Conservation (phyloP, 2,329 filamentous ascomycete species). For the Westerdykella aurantiaca region DNA sequence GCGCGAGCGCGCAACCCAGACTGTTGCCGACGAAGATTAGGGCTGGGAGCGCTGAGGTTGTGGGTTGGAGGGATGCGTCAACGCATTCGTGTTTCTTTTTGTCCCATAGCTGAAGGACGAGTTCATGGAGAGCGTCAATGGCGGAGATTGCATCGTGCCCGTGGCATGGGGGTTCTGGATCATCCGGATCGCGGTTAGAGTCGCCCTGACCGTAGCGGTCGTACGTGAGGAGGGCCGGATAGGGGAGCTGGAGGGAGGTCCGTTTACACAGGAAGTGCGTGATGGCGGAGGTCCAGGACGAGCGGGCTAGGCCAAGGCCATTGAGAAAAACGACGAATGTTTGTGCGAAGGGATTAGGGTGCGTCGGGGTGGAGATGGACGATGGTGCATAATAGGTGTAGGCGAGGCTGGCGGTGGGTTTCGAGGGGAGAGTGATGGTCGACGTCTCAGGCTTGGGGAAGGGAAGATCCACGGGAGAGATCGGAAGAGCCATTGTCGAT, state of each 20-base stretch:
- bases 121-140: conserved; percentile 42
- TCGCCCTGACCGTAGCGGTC: conserved; percentile 56
- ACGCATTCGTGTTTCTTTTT: conserved; percentile 15
- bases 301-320: conserved; percentile 39
- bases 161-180: conserved; percentile 33
- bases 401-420: conserved; percentile 25
- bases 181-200: conserved; percentile 43
- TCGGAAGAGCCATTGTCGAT: background rate
- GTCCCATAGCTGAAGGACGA: conserved; percentile 38
- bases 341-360: conserved; percentile 30
- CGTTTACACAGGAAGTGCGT: conserved; percentile 24
- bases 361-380: conserved; percentile 11
- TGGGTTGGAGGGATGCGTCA: conserved; percentile 16
- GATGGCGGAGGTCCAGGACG: conserved; percentile 36
- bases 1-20: conserved; percentile 49
- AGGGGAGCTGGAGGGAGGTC: conserved; percentile 10
- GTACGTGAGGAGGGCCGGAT: conserved; percentile 48
- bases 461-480: conserved; percentile 12
- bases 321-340: conserved; percentile 43
- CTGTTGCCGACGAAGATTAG: conserved; percentile 49
- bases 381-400: conserved; percentile 34
- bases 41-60: conserved; percentile 16
- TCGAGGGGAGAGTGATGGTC: conserved; percentile 22
- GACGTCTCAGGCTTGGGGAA: conserved; percentile 29
- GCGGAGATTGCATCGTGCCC: conserved; percentile 46